A percentile compares a stretch with the other conserved stretches of the same genome.
Conservation (phyloP, 495 filamentous ascomycete species). For the Chaetomium cochliodes region DNA sequence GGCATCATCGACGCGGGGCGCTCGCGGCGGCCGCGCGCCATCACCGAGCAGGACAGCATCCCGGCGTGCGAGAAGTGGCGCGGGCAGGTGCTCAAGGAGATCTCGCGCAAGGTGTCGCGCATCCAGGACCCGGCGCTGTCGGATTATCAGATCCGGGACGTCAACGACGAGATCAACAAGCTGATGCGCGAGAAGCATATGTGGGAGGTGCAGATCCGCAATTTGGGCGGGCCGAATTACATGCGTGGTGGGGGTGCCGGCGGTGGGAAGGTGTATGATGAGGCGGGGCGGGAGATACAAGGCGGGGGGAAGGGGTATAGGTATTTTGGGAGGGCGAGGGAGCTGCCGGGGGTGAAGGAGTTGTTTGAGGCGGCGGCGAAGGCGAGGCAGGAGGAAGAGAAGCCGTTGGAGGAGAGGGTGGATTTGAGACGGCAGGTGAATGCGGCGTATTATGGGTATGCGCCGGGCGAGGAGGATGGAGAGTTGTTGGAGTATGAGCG, state of each 20-base stretch:
- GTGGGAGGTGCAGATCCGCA: conserved; percentile 96
- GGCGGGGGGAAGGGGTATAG: conserved; percentile 87
- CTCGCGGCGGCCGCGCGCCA: conserved; percentile 82
- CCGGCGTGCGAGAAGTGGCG: conserved; percentile 96
- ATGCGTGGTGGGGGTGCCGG: conserved; percentile 68
- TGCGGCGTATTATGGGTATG: conserved; percentile 94
- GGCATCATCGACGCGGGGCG: conserved; percentile 95
- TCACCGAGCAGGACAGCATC: conserved; percentile 79
- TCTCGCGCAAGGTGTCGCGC: conserved; percentile 90
- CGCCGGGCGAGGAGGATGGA: conserved; percentile 90
- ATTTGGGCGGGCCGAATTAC: conserved; percentile 93
- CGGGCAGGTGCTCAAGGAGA: conserved; percentile 94
- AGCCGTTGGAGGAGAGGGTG: conserved; percentile 55
- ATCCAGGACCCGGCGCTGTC: conserved; percentile 87
- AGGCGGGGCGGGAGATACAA: conserved; percentile 85
- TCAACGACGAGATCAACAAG: conserved; percentile 99
- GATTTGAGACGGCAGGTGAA: conserved; percentile 84
- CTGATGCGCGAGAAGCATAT: conserved; percentile 97
- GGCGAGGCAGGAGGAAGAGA: conserved; percentile 52
- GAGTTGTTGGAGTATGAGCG: conserved; percentile 77
- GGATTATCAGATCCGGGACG: conserved; percentile 95
- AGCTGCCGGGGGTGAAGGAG: conserved; percentile 94
- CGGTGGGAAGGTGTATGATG: conserved; percentile 69
- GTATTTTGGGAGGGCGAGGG: conserved; percentile 81
- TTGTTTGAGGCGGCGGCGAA: conserved; percentile 79